These are phyloP conservation scores for Hygrophila difformis DNA, from an alignment of 257 asterid genomes.

Conservation along the genomic window DNA sequence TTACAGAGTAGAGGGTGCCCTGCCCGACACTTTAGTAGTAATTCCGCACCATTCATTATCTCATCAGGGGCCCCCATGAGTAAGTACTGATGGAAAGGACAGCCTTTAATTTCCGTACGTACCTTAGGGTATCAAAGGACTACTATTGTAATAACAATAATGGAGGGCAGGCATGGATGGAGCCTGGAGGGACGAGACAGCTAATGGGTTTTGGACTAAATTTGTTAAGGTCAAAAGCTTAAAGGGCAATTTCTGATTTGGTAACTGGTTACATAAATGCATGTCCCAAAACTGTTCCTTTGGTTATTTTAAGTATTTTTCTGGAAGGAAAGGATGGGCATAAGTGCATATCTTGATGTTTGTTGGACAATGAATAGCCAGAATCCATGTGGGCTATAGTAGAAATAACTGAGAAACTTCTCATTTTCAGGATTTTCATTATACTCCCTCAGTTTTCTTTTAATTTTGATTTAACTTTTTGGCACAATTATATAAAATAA, in stretches of 20 bases:
- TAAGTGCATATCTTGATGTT: conserved; percentile 12
- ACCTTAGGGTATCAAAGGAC: too few species aligned
- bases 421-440: background rate
- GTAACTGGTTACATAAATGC: conserved; percentile 12
- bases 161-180: conserved; percentile 5
- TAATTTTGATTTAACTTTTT: too few species aligned
- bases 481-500: too few species aligned
- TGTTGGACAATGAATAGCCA: conserved; percentile 21
- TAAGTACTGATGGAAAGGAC: conserved; percentile 11
- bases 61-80: too few species aligned
- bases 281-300: background rate
- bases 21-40: too few species aligned
- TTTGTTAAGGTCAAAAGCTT: conserved; percentile 16
- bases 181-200: conserved; percentile 21
- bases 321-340: conserved; percentile 11
- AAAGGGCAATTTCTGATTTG: conserved; percentile 9
- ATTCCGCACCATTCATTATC: too few species aligned
- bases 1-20: too few species aligned
- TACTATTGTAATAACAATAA: background rate
- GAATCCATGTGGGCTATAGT: conserved; percentile 15
- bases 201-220: conserved; percentile 15
- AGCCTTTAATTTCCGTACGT: conserved; percentile 18
- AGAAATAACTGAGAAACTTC: conserved; percentile 22
- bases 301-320: background rate
- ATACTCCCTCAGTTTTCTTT: too few species aligned